phyloP scores from a whole-genome alignment of 768 basidiomycete species.

The Boletus tomentosulus region DNA sequence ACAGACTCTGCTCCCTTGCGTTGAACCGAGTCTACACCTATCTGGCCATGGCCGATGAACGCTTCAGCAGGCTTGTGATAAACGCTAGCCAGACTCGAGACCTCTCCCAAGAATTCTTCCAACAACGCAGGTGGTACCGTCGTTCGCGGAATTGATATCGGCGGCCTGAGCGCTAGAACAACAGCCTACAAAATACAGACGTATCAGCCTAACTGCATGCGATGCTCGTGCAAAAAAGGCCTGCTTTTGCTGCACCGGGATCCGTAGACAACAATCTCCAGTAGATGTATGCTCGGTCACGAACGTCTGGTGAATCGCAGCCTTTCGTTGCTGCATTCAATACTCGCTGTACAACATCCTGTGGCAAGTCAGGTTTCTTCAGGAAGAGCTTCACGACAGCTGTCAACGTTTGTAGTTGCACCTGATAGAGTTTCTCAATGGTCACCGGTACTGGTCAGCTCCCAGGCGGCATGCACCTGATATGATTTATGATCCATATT shows the following conservation, averaged over 20 bases:
- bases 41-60: constrained; percentile 87
- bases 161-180: constrained; percentile 87
- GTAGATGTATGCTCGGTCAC: constrained; percentile 97
- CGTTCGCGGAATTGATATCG: constrained; percentile 88
- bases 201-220: not conserved
- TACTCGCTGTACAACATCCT: constrained; percentile 88
- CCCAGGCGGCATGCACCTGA: constrained; percentile 44
- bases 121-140: constrained; percentile 83
- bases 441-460: not conserved
- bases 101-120: constrained; percentile 88
- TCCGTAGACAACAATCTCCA: constrained; percentile 95
- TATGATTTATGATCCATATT: constrained; percentile 98
- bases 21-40: constrained; percentile 78
- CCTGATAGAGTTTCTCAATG: constrained; percentile 32
- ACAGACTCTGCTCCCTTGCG: constrained; percentile 59
- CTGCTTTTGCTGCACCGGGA: constrained; percentile 90
- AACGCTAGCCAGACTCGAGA: constrained; percentile 86
- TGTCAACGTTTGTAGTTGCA: constrained; percentile 80
- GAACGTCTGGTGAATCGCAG: constrained; percentile 93
- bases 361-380: constrained; percentile 90
- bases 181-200: constrained; percentile 51
- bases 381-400: constrained; percentile 97
- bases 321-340: constrained; percentile 94
- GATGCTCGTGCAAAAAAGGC: not conserved
- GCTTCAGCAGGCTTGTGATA: constrained; percentile 98